A percentile compares a stretch with the other conserved stretches of the same genome.
phyloP scores from a whole-genome alignment of 345 rosid genomes.

The Populus davidiana region DNA sequence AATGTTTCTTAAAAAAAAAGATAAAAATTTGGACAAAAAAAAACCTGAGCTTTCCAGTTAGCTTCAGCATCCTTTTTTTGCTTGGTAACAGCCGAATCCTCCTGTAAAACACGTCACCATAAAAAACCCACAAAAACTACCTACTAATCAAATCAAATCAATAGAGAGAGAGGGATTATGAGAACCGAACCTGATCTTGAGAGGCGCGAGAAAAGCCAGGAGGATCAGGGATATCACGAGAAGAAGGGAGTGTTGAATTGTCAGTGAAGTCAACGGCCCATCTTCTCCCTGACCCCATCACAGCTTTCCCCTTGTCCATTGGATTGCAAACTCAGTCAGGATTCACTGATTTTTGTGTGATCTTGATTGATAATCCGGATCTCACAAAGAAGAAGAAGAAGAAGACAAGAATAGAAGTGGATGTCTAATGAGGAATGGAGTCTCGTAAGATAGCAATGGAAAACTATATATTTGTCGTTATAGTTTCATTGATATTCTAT shows the following conservation, averaged over 20 bases:
- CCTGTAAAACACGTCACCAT: conserved; percentile 37
- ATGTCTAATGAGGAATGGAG: background rate
- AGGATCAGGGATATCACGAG: conserved; percentile 92
- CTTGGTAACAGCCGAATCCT: conserved; percentile 70
- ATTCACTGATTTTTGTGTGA: background rate
- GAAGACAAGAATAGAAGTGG: background rate
- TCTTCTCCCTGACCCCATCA: conserved; percentile 89
- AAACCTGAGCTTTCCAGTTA: conserved; percentile 92
- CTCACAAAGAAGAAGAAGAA: background rate
- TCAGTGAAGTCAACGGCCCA: conserved; percentile 98
- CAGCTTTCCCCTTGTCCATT: conserved; percentile 98
- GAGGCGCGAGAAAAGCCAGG: conserved; percentile 90
- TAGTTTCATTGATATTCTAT: background rate
- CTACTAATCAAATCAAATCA: background rate
- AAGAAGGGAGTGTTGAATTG: conserved; percentile 65
- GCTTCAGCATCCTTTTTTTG: conserved; percentile 99
- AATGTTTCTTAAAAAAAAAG: background rate
- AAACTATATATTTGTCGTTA: background rate
- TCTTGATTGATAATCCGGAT: background rate
- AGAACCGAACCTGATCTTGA: conserved; percentile 61
- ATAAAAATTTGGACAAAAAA: background rate
- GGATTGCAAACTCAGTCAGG: background rate
- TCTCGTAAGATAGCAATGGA: background rate
- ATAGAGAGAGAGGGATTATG: background rate
- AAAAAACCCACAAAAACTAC: background rate